Percentiles rank a stretch among this genome's conserved stretches.
Conservation (phyloP, 2,329 filamentous ascomycete species). For the Periconia sp. region DNA sequence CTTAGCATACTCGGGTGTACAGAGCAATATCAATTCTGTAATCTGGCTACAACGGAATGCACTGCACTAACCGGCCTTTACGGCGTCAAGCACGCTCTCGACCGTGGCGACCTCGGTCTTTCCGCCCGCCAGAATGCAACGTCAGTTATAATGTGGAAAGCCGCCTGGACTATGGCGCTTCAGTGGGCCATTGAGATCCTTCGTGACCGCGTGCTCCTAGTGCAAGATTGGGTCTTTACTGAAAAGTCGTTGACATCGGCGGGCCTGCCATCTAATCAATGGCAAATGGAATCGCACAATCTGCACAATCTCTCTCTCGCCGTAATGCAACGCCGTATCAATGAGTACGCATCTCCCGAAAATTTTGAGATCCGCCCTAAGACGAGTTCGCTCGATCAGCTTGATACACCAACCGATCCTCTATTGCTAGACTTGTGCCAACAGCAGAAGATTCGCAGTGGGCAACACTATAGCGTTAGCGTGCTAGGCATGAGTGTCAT, state of each 20-base stretch:
- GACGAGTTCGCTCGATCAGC: conserved; percentile 11
- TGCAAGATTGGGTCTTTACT: conserved; percentile 24
- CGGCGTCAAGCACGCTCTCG: conserved; percentile 10
- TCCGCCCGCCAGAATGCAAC: conserved; percentile 15
- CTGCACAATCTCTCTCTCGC: conserved; percentile 30
- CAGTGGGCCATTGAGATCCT: conserved; percentile 23
- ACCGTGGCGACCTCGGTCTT: conserved; percentile 13
- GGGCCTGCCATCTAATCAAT: conserved; percentile 15
- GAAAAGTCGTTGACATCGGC: conserved; percentile 13
- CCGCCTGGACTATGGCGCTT: conserved; percentile 22
- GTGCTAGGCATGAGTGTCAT: conserved; percentile 30
- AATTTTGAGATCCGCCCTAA: conserved; percentile 18
- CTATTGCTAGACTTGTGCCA: conserved; percentile 17
- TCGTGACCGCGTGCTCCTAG: conserved; percentile 18
- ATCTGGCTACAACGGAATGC: conserved; percentile 12
- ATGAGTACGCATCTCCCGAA: conserved; percentile 20
- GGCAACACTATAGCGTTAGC: conserved; percentile 20
- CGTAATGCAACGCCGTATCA: conserved; percentile 24
- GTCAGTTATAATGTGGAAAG: conserved; percentile 21
- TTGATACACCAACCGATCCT: conserved; percentile 15
- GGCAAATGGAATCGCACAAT: conserved; percentile 24
- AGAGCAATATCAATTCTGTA: conserved; percentile 31
- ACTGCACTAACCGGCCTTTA: conserved; percentile 24
- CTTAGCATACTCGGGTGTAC: conserved; percentile 23
- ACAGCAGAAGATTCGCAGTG: conserved; percentile 22